Conservation (phyloP, 148 eudicot genomes). For the Cornus suecica region DNA sequence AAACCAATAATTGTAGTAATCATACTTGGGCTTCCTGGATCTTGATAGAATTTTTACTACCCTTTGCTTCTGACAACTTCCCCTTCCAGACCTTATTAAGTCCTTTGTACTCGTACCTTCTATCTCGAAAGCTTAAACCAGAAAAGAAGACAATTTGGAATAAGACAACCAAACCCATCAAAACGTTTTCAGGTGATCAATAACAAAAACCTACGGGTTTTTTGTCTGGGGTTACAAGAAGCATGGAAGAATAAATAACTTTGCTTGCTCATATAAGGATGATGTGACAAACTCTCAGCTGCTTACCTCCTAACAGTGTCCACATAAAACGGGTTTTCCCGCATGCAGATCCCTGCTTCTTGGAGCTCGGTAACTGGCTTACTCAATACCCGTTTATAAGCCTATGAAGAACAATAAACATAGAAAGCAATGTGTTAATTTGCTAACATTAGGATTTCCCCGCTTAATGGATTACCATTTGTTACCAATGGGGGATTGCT, state of each 20-base stretch:
- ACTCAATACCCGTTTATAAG: constrained; percentile 87
- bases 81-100: constrained; percentile 99
- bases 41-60: constrained; percentile 90
- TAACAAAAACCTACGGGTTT: neutral
- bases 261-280: neutral
- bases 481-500: too few species aligned
- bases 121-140: constrained; percentile 81
- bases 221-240: neutral
- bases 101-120: constrained; percentile 98
- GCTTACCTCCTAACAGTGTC: constrained; percentile 97
- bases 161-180: neutral
- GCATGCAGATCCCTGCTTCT: constrained; percentile 98
- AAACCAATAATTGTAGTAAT: constrained; percentile 5
- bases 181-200: neutral
- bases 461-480: too few species aligned
- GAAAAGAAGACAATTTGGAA: constrained; percentile 11
- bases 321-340: constrained; percentile 95
- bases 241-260: neutral
- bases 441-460: neutral
- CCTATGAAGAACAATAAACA: constrained; percentile 37
- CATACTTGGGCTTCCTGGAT: constrained; percentile 96
- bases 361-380: constrained; percentile 91
- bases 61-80: constrained; percentile 87
- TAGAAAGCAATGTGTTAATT: constrained; percentile 9
- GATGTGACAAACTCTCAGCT: neutral